phyloP scores from a whole-genome alignment of 108 stramenopile species.

The Cylindrotheca closterium region DNA sequence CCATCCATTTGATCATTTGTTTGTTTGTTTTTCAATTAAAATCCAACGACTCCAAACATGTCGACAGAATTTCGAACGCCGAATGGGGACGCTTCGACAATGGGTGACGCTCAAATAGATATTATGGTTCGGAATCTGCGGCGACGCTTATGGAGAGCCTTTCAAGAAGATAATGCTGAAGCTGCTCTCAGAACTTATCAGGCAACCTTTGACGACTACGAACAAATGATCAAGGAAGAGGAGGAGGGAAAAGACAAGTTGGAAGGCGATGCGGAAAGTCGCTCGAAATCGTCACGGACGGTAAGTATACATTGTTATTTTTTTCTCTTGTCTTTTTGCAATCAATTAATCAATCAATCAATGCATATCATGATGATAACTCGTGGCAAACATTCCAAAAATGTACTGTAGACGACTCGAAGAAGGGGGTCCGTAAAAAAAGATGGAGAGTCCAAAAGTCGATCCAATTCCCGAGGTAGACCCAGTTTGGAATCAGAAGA shows the following conservation, averaged over 20 bases:
- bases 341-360: no score
- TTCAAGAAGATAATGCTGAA: constrained; percentile 32
- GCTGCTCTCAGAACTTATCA: constrained; percentile 30
- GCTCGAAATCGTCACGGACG: background rate
- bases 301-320: no score
- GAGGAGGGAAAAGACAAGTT: constrained; percentile 4
- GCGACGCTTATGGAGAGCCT: constrained; percentile 47
- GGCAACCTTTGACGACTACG: constrained; percentile 28
- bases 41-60: background rate
- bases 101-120: background rate
- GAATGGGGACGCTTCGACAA: background rate
- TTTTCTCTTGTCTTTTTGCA: no score
- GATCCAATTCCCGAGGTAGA: no score
- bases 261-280: background rate
- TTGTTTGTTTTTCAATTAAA: background rate
- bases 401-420: no score
- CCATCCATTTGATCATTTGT: background rate
- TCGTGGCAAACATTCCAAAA: no score
- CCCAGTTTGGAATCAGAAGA: background rate
- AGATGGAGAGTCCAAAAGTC: no score
- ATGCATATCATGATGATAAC: no score
- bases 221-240: constrained; percentile 32
- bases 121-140: constrained; percentile 42
- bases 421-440: no score
- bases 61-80: background rate